These are phyloP conservation scores for Iberis pinnata DNA, from an alignment of 345 rosid species.

Conservation along the genomic window DNA sequence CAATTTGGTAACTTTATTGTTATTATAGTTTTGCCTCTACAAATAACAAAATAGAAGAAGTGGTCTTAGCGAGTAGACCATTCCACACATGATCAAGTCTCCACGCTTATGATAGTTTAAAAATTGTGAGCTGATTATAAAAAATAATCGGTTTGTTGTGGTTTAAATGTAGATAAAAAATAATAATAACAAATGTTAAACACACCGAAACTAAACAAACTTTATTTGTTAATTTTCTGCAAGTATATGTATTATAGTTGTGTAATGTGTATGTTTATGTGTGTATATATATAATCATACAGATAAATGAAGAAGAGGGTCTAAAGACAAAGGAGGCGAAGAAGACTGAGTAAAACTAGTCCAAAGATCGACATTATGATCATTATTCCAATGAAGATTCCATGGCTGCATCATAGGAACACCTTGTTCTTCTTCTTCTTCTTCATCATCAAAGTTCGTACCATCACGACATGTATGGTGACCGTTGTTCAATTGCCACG, in stretches of 20 bases:
- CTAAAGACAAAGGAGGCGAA: conserved; percentile 48
- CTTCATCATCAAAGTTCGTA: conserved; percentile 30
- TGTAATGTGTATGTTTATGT: conserved; percentile 9
- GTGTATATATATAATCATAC: conserved; percentile 36
- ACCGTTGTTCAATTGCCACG: conserved; percentile 72
- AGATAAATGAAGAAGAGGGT: conserved; percentile 65
- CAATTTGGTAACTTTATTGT: background rate
- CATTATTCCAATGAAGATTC: conserved; percentile 28
- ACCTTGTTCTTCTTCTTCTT: conserved; percentile 35
- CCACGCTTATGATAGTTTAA: too few species aligned
- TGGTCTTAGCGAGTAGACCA: too few species aligned
- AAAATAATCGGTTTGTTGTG: too few species aligned
- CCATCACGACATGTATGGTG: conserved; percentile 42
- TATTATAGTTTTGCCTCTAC: background rate
- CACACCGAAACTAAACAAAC: background rate
- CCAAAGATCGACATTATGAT: conserved; percentile 50
- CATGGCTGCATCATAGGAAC: conserved; percentile 31
- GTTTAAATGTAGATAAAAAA: too few species aligned
- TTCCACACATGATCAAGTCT: too few species aligned
- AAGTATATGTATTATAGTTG: conserved; percentile 8
- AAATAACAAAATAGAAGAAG: background rate
- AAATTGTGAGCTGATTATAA: too few species aligned
- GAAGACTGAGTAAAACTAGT: conserved; percentile 52
- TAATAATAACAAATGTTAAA: too few species aligned
- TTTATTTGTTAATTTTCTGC: background rate